phyloP scores from a whole-genome alignment of 2,329 filamentous ascomycete species.

The Teratosphaeria viscida region DNA sequence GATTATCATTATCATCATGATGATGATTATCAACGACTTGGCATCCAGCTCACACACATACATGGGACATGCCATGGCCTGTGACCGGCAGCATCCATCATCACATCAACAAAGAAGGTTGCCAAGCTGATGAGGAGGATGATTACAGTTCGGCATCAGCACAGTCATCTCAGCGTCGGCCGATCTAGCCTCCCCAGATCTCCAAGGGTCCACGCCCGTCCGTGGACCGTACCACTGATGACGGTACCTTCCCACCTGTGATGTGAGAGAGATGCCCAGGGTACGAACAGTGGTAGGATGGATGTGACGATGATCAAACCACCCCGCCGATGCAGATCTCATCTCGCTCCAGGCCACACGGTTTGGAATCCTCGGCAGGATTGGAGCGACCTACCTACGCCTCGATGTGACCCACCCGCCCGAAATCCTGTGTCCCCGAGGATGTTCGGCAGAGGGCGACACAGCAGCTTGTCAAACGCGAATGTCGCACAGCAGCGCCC shows the following conservation, averaged over 20 bases:
- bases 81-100: background rate
- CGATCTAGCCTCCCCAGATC: background rate
- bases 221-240: no score
- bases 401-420: background rate
- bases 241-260: background rate
- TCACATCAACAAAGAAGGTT: background rate
- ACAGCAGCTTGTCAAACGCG: background rate
- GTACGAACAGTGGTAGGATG: background rate
- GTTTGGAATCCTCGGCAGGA: background rate
- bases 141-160: background rate
- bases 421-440: background rate
- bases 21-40: background rate
- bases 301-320: background rate
- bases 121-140: background rate
- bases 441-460: background rate
- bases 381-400: background rate
- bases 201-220: background rate
- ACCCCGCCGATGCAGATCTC: background rate
- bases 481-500: background rate
- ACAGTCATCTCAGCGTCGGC: background rate
- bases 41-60: background rate
- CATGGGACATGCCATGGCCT: background rate
- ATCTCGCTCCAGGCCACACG: background rate
- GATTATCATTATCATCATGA: background rate
- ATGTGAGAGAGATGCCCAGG: background rate